Evolutionary conservation across 2,329 filamentous ascomycete genomes (phyloP), one percentile per base, ranked within the genome.

Genomic region (Rhynchosporium agropyri): DNA sequence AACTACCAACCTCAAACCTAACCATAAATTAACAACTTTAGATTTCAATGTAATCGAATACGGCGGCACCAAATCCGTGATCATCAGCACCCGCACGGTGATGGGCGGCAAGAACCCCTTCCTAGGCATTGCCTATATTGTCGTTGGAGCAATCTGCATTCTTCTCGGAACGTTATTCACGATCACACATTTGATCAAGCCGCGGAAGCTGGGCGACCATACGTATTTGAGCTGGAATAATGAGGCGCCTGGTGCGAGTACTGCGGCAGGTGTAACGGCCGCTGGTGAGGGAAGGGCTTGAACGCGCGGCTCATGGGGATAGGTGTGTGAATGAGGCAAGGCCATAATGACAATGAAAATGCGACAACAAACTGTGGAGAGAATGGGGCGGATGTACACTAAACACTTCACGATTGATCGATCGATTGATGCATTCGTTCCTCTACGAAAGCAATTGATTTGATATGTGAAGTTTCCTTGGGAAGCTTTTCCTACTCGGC

Each of bases 171-270:
- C 86, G 31, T 75, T 98, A 60, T 99, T 99, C 78, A 93, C 94
- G 40, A 83, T 92, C 65, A 93, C 92, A 0, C 93, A 98, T 78
- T 82, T 98, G 67, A 87, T 99, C 77, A 93, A 90, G 75, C 95
- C 95, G 66, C 94, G 95, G 73, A 99, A 98, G 89, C 85, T 99
- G 48, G 95, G 95, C 65, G 95, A 99, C 76, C 95, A 98, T 77
- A 97, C 92, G 8, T 98, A 99, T 76, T 84, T 99, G 55, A 95
- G 91, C 29, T 99, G 95, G 95, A 97, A 98, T 76, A 89, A 87
- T 66, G 87, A 90, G 51, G 79, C 84, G 64, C 80, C 84, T 7
- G 81, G 79, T 64, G 82, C 84, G 51, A 42, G 46, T 9, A 83
- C 81, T 20, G 75, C 79, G 29, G 79, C 79, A 1, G 64, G 65